Conservation (phyloP, 2,329 filamentous ascomycete genomes). For the Fusarium tuaranense region DNA sequence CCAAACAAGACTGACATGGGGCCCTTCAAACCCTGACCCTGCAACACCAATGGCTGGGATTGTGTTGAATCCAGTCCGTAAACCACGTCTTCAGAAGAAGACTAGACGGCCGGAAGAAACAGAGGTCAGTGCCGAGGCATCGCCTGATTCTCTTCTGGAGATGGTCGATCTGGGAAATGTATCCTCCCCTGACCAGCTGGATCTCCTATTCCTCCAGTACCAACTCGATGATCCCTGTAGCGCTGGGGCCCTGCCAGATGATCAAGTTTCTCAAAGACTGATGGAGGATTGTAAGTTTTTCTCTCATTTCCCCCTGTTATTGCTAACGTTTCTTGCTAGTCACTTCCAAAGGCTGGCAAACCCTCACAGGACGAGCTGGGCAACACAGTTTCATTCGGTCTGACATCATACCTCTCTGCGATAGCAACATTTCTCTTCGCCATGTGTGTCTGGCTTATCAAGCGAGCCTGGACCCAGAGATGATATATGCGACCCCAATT, state of each 20-base stretch:
- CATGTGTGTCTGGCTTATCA: background rate
- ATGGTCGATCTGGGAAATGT: background rate
- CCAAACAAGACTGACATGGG: constrained; percentile 25
- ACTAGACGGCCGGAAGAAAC: background rate
- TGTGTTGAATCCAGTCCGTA: constrained; percentile 16
- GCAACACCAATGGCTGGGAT: background rate
- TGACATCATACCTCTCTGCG: background rate
- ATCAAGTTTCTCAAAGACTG: background rate
- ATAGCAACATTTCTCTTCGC: background rate
- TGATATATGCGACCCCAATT: background rate
- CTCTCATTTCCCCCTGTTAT: background rate
- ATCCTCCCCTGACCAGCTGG: background rate
- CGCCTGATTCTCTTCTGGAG: background rate
- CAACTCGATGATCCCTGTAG: background rate
- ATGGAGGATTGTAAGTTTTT: background rate
- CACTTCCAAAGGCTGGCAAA: background rate
- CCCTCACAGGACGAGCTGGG: background rate
- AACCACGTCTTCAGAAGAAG: background rate
- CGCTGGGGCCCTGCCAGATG: background rate
- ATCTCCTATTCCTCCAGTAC: background rate
- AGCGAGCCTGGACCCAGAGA: background rate
- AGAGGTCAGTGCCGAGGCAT: background rate
- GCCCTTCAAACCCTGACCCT: background rate
- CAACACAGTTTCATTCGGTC: background rate
- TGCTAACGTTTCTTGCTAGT: background rate